Conservation (phyloP, 371 early-diverging fungal genomes). For the Actinomortierella ambigua region DNA sequence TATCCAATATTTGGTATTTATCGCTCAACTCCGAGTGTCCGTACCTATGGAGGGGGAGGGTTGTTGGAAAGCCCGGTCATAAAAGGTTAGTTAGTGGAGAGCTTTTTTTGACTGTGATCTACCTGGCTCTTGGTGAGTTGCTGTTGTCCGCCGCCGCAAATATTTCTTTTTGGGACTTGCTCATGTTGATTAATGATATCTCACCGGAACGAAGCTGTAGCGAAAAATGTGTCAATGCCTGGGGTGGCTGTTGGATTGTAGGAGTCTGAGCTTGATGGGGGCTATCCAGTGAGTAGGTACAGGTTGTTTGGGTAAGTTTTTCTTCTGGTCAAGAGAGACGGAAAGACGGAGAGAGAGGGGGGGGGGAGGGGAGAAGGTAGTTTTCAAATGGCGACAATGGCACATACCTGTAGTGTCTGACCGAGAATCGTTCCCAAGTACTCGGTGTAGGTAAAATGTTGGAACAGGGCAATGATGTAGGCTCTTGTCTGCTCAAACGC, state of each 20-base stretch:
- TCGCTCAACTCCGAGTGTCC: conserved; percentile 1
- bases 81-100: too few relatives aligned
- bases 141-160: too few relatives aligned
- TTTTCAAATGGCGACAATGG: too few relatives aligned
- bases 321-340: too few relatives aligned
- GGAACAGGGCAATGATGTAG: conserved; percentile 1
- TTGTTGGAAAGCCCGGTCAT: too few relatives aligned
- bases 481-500: conserved; percentile 3
- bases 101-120: background rate
- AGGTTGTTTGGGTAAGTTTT: too few relatives aligned
- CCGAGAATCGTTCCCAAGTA: conserved; percentile 1
- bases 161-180: too few relatives aligned
- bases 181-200: too few relatives aligned
- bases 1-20: conserved; percentile 2
- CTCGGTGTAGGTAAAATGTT: conserved; percentile 4
- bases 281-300: too few relatives aligned
- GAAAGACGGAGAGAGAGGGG: too few relatives aligned
- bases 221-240: conserved; percentile 1
- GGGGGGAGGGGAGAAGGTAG: too few relatives aligned
- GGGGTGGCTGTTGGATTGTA: background rate
- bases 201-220: background rate
- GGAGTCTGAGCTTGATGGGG: too few relatives aligned
- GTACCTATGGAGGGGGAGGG: background rate
- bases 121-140: background rate
- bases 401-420: background rate